Conservation (phyloP, 257 asterid species). For the Craterostigma plantagineum region DNA sequence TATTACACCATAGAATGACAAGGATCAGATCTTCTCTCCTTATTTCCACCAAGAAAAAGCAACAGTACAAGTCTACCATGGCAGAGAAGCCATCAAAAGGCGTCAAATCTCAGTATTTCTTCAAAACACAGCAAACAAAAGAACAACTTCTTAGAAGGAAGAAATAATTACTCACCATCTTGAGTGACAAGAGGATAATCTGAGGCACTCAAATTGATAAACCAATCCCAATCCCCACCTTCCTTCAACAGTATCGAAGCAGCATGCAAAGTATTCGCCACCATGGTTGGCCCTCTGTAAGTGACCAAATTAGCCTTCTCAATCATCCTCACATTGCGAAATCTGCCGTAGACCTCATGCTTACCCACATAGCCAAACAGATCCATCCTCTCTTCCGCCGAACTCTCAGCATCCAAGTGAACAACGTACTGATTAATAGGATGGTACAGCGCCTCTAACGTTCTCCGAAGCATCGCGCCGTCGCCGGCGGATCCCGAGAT, state of each 20-base stretch:
- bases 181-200: constrained; percentile 66
- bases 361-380: constrained; percentile 27
- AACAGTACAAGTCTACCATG: too few relatives aligned
- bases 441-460: constrained; percentile 46
- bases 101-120: background rate
- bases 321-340: constrained; percentile 49
- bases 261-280: constrained; percentile 59
- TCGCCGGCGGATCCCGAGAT: constrained; percentile 76
- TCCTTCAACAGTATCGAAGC: constrained; percentile 48
- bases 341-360: constrained; percentile 21
- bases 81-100: background rate
- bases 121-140: background rate
- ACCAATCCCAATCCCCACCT: constrained; percentile 84
- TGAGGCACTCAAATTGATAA: constrained; percentile 64
- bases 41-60: too few relatives aligned
- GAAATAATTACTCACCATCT: constrained; percentile 26
- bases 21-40: too few relatives aligned
- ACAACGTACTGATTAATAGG: constrained; percentile 56
- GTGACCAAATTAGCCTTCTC: constrained; percentile 57
- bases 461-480: constrained; percentile 33
- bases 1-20: too few relatives aligned
- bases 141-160: background rate
- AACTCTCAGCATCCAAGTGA: constrained; percentile 58
- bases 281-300: constrained; percentile 70
- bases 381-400: constrained; percentile 46